Evolutionary conservation across 768 basidiomycete genomes (phyloP), one percentile per base, ranked within the genome.

Genomic region (Pulveroboletus frians): DNA sequence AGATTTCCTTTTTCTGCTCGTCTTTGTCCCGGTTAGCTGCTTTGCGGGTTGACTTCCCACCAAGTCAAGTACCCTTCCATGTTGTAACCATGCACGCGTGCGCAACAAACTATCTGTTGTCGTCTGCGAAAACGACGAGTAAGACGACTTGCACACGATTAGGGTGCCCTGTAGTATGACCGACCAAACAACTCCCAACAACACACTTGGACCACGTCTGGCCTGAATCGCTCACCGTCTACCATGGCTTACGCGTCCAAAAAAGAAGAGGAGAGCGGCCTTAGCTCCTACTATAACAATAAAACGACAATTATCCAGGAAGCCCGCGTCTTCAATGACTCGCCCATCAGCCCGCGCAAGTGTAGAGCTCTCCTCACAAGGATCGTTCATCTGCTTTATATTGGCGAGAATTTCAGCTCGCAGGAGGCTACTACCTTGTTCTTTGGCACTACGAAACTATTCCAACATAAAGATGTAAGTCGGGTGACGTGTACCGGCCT

Each of bases 261-360:
- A 77, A 94, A 94, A 76, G 94, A 98, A 72, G 95, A 97, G 63
- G 94, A 96, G 75, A 84, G 79, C 69, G 86, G 90, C 46, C 82
- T 96, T 60, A 92, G 88, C 75, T 81, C 85, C 45, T 94, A 88
- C 70, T 89, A 91, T 69, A 92, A 92, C 73, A 95, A 97, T 77
- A 98, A 98, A 71, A 94, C 92, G 18, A 96, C 95, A 1, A 88
- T 98, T 57, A 88, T 98, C 58, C 96, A 98, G 69, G 96, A 99
- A 69, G 94, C 96, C 51, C 84, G 96, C 57, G 88, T 93, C 50
- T 99, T 99, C 84, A 98, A 99, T 73, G 95, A 98, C 65, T 96
- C 95, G 15, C 96, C 96, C 51, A 93, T 99, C 72, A 95, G 91
- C 65, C 95, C 95, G 17, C 79, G 94, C 65, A 96, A 94, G 75